Evolutionary conservation across 768 basidiomycete genomes (phyloP).

Genomic region (Lactarius akahatsu): DNA sequence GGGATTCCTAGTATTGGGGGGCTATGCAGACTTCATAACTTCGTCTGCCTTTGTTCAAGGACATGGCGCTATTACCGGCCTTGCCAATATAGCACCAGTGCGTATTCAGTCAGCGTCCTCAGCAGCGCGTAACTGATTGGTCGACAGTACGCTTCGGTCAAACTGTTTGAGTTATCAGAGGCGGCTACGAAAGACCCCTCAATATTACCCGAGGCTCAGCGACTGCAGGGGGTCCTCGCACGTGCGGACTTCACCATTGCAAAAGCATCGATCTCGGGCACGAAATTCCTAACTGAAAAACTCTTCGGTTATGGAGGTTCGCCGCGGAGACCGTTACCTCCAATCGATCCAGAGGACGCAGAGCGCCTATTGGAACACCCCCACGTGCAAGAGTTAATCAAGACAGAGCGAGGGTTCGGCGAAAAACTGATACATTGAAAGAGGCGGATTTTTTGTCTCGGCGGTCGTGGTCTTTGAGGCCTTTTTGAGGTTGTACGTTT

Average conservation of each 20-base stretch:
- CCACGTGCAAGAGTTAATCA: slow-evolving; percentile 66
- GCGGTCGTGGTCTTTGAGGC: neutral
- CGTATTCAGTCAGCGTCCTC: slow-evolving; percentile 25
- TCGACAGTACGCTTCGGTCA: slow-evolving; percentile 53
- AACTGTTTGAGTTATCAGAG: slow-evolving; percentile 62
- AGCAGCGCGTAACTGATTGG: neutral
- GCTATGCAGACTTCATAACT: slow-evolving; percentile 80
- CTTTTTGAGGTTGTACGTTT: neutral
- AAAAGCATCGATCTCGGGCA: slow-evolving; percentile 74
- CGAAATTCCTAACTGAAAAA: slow-evolving; percentile 76
- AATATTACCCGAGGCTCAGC: slow-evolving; percentile 65
- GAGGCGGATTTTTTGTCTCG: neutral
- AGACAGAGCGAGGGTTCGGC: slow-evolving; percentile 57
- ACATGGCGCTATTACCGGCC: slow-evolving; percentile 88
- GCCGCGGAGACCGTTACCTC: slow-evolving; percentile 76
- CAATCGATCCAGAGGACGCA: slow-evolving; percentile 55
- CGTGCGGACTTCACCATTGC: slow-evolving; percentile 79
- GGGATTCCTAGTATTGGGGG: slow-evolving; percentile 83
- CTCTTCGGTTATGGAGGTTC: slow-evolving; percentile 78
- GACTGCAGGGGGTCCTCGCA: slow-evolving; percentile 77
- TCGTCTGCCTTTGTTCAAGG: slow-evolving; percentile 70
- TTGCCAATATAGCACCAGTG: slow-evolving; percentile 81
- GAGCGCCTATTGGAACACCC: slow-evolving; percentile 69
- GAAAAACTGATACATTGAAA: slow-evolving; percentile 38
- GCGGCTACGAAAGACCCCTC: slow-evolving; percentile 54